Evolutionary conservation across 495 filamentous ascomycete species (phyloP).

Genomic region (Neurospora sp.): DNA sequence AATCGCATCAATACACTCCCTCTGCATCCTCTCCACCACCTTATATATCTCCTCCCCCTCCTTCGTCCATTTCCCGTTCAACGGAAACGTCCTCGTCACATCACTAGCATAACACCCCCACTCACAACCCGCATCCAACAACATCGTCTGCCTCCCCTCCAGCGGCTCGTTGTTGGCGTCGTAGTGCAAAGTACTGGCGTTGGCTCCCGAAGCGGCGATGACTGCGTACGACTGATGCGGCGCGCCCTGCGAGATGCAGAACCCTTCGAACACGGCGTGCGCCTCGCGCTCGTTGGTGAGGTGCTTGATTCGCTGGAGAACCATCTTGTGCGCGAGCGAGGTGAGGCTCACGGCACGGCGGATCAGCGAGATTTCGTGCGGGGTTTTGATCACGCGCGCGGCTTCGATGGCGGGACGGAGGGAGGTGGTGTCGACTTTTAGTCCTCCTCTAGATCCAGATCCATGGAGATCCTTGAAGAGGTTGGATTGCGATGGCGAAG

Average conservation of each 20-base stretch:
- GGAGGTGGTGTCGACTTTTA: slow-evolving; percentile 27
- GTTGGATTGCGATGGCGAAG: slow-evolving; percentile 6
- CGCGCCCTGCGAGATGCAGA: slow-evolving; percentile 60
- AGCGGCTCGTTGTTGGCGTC: slow-evolving; percentile 64
- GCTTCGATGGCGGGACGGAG: slow-evolving; percentile 61
- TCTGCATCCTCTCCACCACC: slow-evolving; percentile 75
- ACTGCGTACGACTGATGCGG: slow-evolving; percentile 76
- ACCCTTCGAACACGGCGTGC: slow-evolving; percentile 62
- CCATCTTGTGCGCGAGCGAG: slow-evolving; percentile 58
- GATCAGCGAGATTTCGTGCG: slow-evolving; percentile 71
- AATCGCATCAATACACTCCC: slow-evolving; percentile 58
- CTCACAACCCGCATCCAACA: slow-evolving; percentile 79
- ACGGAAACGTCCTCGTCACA: slow-evolving; percentile 78
- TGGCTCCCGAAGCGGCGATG: slow-evolving; percentile 67
- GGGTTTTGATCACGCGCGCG: slow-evolving; percentile 66
- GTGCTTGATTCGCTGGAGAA: slow-evolving; percentile 48
- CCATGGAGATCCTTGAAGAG: not conserved
- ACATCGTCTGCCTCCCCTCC: slow-evolving; percentile 55
- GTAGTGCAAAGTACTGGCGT: slow-evolving; percentile 83
- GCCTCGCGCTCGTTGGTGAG: slow-evolving; percentile 74
- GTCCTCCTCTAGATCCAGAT: not conserved
- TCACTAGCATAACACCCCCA: slow-evolving; percentile 85
- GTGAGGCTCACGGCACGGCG: slow-evolving; percentile 62
- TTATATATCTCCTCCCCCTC: slow-evolving; percentile 63
- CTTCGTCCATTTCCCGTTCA: slow-evolving; percentile 53